Evolutionary conservation across 192 early-diverging fungal genomes (phyloP).

Genomic region (Backusella luteola): DNA sequence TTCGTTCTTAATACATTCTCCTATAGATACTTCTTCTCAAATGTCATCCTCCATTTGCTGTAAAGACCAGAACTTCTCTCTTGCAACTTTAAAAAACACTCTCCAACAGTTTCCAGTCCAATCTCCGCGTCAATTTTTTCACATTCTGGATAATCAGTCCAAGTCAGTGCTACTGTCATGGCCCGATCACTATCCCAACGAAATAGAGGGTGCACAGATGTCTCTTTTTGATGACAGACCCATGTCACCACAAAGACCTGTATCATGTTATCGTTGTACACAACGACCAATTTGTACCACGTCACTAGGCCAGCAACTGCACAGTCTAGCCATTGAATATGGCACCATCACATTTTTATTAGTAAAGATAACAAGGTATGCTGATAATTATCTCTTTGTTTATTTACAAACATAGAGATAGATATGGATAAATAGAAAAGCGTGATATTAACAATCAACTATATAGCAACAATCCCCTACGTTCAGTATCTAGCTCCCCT

Average conservation of each 20-base stretch:
- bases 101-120: neutral
- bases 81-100: neutral
- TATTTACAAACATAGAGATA: neutral
- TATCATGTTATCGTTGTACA: conserved; percentile 17
- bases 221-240: neutral
- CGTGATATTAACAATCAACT: neutral
- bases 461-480: neutral
- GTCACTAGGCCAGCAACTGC: conserved; percentile 4
- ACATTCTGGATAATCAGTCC: conserved; percentile 14
- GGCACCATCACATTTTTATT: conserved; percentile 30
- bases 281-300: conserved; percentile 9
- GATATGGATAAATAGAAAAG: neutral
- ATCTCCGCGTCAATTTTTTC: conserved; percentile 13
- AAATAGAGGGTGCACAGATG: conserved; percentile 1
- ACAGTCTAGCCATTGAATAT: conserved; percentile 27
- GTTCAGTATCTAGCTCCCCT: neutral
- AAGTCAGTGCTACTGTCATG: conserved; percentile 17
- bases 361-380: conserved; percentile 14
- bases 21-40: neutral
- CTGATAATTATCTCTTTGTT: neutral
- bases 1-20: neutral
- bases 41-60: neutral
- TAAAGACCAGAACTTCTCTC: conserved; percentile 4
- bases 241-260: conserved; percentile 3
- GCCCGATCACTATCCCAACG: conserved; percentile 15